Percentiles rank a stretch among this genome's conserved stretches.
These are phyloP conservation scores for Dictyostelium purpureum DNA, from an alignment of 78 protist genomes.

Conservation along the genomic window DNA sequence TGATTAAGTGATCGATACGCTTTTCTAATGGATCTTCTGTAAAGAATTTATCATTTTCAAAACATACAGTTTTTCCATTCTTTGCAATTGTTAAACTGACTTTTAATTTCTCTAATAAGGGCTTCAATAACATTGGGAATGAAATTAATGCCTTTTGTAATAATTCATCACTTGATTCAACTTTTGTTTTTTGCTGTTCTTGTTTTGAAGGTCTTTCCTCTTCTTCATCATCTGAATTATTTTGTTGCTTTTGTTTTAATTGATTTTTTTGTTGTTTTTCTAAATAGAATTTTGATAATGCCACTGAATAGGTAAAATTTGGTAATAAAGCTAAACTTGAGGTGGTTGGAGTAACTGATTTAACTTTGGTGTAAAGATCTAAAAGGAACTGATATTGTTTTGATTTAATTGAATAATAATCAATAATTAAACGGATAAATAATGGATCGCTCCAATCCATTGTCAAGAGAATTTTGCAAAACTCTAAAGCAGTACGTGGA, in stretches of 20 bases:
- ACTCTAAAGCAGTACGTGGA: conserved; percentile 71
- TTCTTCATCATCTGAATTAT: conserved; percentile 14
- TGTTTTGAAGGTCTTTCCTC: not conserved
- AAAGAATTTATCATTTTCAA: conserved; percentile 45
- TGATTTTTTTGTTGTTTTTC: not conserved
- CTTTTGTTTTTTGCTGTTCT: too few species aligned
- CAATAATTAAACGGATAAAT: conserved; percentile 70
- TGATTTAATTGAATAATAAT: conserved; percentile 69
- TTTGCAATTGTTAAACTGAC: not conserved
- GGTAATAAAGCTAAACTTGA: conserved; percentile 42
- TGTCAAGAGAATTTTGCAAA: conserved; percentile 56
- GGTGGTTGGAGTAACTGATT: conserved; percentile 14
- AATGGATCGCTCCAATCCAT: conserved; percentile 71
- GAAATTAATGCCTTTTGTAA: conserved; percentile 56
- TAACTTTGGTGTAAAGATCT: not conserved
- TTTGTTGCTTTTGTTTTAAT: too few species aligned
- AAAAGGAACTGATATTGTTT: conserved; percentile 55
- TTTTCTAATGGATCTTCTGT: not conserved
- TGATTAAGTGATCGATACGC: conserved; percentile 49
- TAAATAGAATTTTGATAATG: conserved; percentile 28
- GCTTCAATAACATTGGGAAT: conserved; percentile 67
- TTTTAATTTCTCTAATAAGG: conserved; percentile 48
- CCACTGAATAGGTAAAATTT: conserved; percentile 53
- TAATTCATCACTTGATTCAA: not conserved
- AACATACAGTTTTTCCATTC: not conserved